phyloP scores from a whole-genome alignment of 345 rosid genomes.

The Salix brachista region DNA sequence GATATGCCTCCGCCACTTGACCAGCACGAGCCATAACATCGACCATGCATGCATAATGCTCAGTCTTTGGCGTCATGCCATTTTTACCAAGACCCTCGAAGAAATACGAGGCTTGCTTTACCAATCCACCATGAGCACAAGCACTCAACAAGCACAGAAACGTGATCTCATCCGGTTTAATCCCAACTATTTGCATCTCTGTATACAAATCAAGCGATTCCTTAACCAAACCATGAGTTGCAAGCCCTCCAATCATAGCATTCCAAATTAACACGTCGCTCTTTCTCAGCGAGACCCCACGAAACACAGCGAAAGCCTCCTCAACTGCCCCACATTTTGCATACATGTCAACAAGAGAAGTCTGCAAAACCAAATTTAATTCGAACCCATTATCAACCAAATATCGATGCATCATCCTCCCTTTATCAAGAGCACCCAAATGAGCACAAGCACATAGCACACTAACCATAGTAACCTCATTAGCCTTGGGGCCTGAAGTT shows the following conservation, averaged over 20 bases:
- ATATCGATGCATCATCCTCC: conserved; percentile 52
- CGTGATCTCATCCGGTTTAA: conserved; percentile 72
- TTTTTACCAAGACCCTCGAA: conserved; percentile 40
- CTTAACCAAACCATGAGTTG: conserved; percentile 61
- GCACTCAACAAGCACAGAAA: conserved; percentile 70
- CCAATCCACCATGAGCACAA: conserved; percentile 82
- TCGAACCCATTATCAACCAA: conserved; percentile 45
- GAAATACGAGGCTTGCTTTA: conserved; percentile 61
- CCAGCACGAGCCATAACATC: conserved; percentile 79
- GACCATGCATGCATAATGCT: conserved; percentile 88
- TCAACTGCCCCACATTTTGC: conserved; percentile 81
- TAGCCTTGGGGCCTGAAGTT: conserved; percentile 43
- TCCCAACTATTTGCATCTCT: conserved; percentile 50
- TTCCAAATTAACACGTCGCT: conserved; percentile 79
- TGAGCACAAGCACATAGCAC: conserved; percentile 83
- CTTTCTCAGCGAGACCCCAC: conserved; percentile 17
- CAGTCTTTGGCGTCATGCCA: conserved; percentile 49
- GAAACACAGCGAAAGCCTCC: conserved; percentile 61
- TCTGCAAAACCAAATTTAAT: conserved; percentile 49
- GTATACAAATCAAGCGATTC: conserved; percentile 55
- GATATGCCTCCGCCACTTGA: conserved; percentile 54
- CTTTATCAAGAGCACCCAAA: conserved; percentile 66
- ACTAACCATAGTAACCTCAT: conserved; percentile 89
- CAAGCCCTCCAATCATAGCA: conserved; percentile 82
- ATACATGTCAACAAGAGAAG: conserved; percentile 86